phyloP scores from a whole-genome alignment of 2,329 filamentous ascomycete species.

The Neofusicoccum kwambonambiense region DNA sequence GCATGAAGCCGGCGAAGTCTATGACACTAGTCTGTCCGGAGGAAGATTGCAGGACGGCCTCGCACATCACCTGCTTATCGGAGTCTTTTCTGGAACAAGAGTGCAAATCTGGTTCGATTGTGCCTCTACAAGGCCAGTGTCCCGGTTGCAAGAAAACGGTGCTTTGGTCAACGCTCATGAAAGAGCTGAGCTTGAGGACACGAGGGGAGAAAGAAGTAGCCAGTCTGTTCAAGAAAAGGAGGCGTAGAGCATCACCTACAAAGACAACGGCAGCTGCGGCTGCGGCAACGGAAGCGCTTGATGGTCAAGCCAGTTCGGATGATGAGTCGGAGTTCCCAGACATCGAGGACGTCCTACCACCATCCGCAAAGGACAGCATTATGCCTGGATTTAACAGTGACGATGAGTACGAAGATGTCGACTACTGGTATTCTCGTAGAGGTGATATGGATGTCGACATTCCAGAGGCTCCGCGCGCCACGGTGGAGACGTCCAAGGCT shows the following conservation, averaged over 20 bases:
- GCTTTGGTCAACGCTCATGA: conserved; percentile 76
- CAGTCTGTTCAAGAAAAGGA: conserved; percentile 59
- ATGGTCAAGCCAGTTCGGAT: background rate
- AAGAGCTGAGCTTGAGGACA: conserved; percentile 72
- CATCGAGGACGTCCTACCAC: background rate
- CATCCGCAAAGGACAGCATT: background rate
- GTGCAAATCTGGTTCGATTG: conserved; percentile 43
- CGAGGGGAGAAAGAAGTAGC: conserved; percentile 69
- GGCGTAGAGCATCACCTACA: conserved; percentile 27
- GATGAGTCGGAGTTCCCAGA: conserved; percentile 3
- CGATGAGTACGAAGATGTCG: background rate
- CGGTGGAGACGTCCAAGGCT: background rate
- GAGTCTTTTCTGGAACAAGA: conserved; percentile 49
- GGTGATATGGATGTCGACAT: background rate
- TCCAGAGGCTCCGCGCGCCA: background rate
- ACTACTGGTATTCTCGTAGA: background rate
- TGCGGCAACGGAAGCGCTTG: background rate
- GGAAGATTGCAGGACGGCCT: conserved; percentile 46
- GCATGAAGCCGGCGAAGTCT: conserved; percentile 37
- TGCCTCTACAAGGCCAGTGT: conserved; percentile 70
- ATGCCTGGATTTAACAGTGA: background rate
- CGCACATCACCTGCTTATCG: conserved; percentile 59
- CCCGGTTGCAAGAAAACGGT: conserved; percentile 64
- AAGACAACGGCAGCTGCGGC: conserved; percentile 21
- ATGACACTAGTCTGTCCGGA: conserved; percentile 54